A percentile compares a stretch with the other conserved stretches of the same genome.
phyloP scores from a whole-genome alignment of 495 filamentous ascomycete species.

The Friedmanniomyces endolithicus region DNA sequence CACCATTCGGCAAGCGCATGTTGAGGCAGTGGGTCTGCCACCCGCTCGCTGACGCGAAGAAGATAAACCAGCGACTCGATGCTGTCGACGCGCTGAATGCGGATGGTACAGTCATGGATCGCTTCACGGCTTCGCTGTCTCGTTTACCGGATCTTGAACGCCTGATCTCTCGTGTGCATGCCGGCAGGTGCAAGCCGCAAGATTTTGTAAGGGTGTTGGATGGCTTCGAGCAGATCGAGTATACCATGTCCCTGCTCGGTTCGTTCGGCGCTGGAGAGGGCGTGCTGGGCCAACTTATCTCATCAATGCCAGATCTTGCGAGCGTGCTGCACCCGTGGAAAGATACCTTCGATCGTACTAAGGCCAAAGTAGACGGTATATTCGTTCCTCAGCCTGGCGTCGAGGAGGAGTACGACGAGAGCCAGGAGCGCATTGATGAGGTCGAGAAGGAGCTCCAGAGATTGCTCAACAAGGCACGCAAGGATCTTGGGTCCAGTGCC shows the following conservation, averaged over 20 bases:
- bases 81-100: conserved; percentile 88
- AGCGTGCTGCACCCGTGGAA: conserved; percentile 74
- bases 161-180: conserved; percentile 88
- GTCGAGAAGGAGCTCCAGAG: conserved; percentile 59
- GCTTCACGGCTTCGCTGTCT: conserved; percentile 70
- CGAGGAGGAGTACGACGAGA: conserved; percentile 84
- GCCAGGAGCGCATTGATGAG: conserved; percentile 60
- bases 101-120: conserved; percentile 61
- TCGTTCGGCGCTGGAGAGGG: conserved; percentile 60
- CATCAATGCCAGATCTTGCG: conserved; percentile 71
- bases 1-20: conserved; percentile 92
- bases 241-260: conserved; percentile 67
- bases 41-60: conserved; percentile 69
- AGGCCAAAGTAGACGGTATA: conserved; percentile 60
- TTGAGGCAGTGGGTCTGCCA: conserved; percentile 98
- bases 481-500: conserved; percentile 51
- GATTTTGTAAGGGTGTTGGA: conserved; percentile 93
- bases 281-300: conserved; percentile 70
- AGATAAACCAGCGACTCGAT: conserved; percentile 90
- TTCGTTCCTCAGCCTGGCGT: conserved; percentile 82
- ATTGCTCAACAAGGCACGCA: conserved; percentile 56
- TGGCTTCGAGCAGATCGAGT: conserved; percentile 94
- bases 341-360: conserved; percentile 75
- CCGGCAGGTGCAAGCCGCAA: conserved; percentile 69
- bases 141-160: conserved; percentile 93